Percentiles rank a stretch among this genome's conserved stretches.
Conservation (phyloP, 1,139 yeast genomes). For the Taiozyma onychis region DNA sequence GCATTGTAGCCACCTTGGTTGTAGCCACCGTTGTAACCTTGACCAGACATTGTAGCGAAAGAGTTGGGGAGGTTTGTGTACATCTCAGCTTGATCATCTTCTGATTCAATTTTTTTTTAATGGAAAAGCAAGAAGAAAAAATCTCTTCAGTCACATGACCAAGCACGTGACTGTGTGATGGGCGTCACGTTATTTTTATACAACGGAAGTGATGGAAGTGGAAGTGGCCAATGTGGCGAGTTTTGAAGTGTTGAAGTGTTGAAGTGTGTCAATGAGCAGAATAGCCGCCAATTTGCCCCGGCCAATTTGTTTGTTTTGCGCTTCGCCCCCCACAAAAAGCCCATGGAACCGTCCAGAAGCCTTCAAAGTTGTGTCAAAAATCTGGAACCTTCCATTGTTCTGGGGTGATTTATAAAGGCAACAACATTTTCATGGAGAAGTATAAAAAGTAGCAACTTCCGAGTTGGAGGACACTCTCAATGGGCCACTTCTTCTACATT, state of each 20-base stretch:
- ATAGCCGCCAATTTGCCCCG: too few relatives aligned
- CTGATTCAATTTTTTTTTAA: background rate
- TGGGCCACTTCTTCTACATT: slow-evolving; percentile 11
- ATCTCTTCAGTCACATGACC: background rate
- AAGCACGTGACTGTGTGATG: background rate
- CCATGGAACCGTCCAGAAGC: background rate
- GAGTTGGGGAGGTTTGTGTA: background rate
- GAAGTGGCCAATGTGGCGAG: background rate
- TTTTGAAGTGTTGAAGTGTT: too few relatives aligned
- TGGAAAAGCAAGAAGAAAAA: too few relatives aligned
- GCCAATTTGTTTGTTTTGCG: background rate
- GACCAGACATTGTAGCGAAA: slow-evolving; percentile 16
- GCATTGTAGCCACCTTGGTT: slow-evolving; percentile 32
- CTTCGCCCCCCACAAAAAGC: background rate
- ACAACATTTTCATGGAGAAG: background rate
- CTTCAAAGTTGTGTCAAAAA: background rate
- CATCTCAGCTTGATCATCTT: background rate
- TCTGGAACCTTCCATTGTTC: background rate
- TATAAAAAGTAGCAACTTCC: background rate
- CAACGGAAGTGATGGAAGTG: background rate
- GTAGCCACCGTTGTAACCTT: slow-evolving; percentile 17
- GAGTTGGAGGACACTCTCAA: slow-evolving; percentile 2
- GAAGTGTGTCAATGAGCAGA: too few relatives aligned
- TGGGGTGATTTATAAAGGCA: background rate
- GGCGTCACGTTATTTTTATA: background rate